Evolutionary conservation across 2,329 filamentous ascomycete species (phyloP), one percentile per base, ranked within the genome.

Genomic region (Xylaria polymorpha): DNA sequence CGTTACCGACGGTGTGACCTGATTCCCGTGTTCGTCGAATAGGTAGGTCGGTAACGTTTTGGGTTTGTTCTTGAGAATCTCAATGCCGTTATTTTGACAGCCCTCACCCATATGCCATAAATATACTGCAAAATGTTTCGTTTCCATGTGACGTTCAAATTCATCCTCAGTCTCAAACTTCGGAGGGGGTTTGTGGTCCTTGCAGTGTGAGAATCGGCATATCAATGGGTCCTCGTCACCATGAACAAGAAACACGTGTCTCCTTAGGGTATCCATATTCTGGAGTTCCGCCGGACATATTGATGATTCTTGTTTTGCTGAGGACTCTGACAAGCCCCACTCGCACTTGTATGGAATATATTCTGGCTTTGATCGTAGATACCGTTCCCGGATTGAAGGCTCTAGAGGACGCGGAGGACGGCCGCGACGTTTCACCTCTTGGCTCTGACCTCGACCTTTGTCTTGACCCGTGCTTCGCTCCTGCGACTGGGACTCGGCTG

Each of bases 61-160:
- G 25, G 70, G 22, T 29, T 75, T 72, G 10, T 68, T 67, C 53
- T 76, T 69, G 20, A 74, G 64, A 15, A 60, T 72, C 61, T 66
- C 69, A 25, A 76, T 74, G 46, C 77, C 76, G 1, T 76, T 80
- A 72, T 87, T 88, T 64, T 78, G 81, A 9, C 85, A 85, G 0
- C 89, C 89, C 61, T 91, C 89, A 18, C 89, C 89, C 50, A 86
- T 80, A 70, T 89, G 83, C 88, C 88, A 90, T 44, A 81, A 80
- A 65, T 87, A 80, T 1, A 85, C 83, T 14, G 81, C 74, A 53
- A 91, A 77, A 74, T 91, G 89, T n/a, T 72, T 74, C 68, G 83
- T 76, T 62, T 90, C 84, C 43, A 90, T 74, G 71, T 91, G 89
- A 1, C 77, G 72, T n/a, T 78, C 71, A 73, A 89, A 84, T 25